phyloP scores from a whole-genome alignment of 192 early-diverging fungal genomes.

The Hyaloraphidium curvatum region DNA sequence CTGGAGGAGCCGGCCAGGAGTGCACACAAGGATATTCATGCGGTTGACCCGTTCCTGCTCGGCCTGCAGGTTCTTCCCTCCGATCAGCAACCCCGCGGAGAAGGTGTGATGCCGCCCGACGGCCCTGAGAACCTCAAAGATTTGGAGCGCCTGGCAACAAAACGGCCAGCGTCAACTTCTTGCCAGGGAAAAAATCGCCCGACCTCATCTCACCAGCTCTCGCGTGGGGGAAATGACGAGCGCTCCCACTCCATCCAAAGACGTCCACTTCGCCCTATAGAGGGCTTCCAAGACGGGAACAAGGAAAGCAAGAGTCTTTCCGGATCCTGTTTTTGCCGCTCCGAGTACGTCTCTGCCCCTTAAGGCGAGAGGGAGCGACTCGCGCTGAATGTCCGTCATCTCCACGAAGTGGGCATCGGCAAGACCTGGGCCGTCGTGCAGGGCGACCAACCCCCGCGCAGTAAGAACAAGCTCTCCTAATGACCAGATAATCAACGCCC shows the following conservation, averaged over 20 bases:
- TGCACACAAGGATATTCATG: constrained; percentile 71
- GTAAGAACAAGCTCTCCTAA: no score
- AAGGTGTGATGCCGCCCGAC: constrained; percentile 50
- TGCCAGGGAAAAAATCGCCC: no score
- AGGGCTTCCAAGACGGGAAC: constrained; percentile 63
- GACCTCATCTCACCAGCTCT: constrained; percentile 25
- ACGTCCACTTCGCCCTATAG: constrained; percentile 66
- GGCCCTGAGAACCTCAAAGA: constrained; percentile 67
- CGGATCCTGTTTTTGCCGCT: constrained; percentile 71
- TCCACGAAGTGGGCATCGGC: constrained; percentile 64
- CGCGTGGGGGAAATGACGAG: constrained; percentile 68
- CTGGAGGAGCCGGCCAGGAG: constrained; percentile 65
- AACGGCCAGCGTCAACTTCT: not conserved
- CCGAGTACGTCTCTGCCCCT: constrained; percentile 56
- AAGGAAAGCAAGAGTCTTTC: constrained; percentile 64
- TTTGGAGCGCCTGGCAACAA: constrained; percentile 49
- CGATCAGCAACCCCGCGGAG: constrained; percentile 92
- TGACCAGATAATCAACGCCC: no score
- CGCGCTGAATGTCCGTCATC: constrained; percentile 86
- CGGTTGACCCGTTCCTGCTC: constrained; percentile 47
- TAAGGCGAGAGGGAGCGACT: constrained; percentile 47
- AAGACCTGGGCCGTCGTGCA: constrained; percentile 52
- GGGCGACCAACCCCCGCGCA: no score
- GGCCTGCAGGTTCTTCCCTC: constrained; percentile 69
- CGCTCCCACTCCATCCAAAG: constrained; percentile 57